Percentiles rank a stretch among this genome's conserved stretches.
phyloP scores from a whole-genome alignment of 2,329 filamentous ascomycete genomes.

The Dryadomyces quercivorus region DNA sequence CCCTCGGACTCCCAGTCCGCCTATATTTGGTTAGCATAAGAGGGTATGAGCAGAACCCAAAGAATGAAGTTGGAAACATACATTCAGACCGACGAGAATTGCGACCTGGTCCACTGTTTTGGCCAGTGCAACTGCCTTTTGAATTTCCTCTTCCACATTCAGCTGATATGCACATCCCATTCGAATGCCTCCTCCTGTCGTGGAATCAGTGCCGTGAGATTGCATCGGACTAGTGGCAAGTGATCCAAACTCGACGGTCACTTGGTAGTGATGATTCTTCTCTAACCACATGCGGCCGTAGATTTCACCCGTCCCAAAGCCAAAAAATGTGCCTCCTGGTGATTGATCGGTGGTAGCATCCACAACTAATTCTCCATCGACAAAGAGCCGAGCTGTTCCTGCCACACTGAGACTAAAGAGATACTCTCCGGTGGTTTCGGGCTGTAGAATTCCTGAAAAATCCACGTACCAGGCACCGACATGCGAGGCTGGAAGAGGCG shows the following conservation, averaged over 20 bases:
- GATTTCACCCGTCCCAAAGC: conserved; percentile 20
- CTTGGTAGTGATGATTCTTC: conserved; percentile 17
- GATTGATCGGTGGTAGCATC: conserved; percentile 21
- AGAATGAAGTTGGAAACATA: neutral
- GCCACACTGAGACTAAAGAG: conserved; percentile 20
- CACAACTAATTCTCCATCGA: conserved; percentile 22
- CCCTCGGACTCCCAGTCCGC: conserved; percentile 15
- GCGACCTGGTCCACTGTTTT: conserved; percentile 45
- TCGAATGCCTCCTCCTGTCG: conserved; percentile 28
- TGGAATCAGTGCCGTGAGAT: conserved; percentile 28
- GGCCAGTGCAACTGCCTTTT: conserved; percentile 22
- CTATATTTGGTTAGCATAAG: too few relatives aligned
- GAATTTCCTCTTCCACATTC: conserved; percentile 7
- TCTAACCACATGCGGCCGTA: conserved; percentile 15
- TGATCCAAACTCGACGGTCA: conserved; percentile 16
- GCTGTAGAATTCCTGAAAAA: conserved; percentile 19
- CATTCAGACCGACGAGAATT: conserved; percentile 46
- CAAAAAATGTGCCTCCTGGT: conserved; percentile 20
- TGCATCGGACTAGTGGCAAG: conserved; percentile 6
- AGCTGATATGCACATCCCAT: conserved; percentile 7
- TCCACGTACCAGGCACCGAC: conserved; percentile 25
- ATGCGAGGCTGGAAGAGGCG: conserved; percentile 18
- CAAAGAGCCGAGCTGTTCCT: conserved; percentile 21
- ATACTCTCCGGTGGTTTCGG: conserved; percentile 18
- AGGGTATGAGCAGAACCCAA: too few relatives aligned